Evolutionary conservation across 2,329 filamentous ascomycete genomes (phyloP), one percentile per base, ranked within the genome.

Genomic region (Alternaria gansuensis): DNA sequence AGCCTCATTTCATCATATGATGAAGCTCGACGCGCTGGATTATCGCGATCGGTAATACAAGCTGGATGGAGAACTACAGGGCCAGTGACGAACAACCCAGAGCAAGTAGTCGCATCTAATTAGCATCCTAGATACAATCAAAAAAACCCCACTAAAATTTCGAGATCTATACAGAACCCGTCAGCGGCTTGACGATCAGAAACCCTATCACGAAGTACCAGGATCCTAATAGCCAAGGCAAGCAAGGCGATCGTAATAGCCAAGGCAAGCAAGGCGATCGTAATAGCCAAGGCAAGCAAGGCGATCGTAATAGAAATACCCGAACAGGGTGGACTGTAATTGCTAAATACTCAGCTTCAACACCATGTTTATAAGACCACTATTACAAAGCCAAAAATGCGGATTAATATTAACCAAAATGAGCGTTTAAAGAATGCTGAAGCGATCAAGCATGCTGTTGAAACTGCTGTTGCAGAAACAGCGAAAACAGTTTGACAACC

Each of bases 211-310:
- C 51, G 29, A 23, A 37, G 28, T 11, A 37, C 51, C 17, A n/a
- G 51, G 31, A 26, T 51, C 4, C n/a, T 51, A 21, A 24, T 54
- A 24, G 39, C 8, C 40, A 54, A 54, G 24, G 51, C 40, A 34
- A 21, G 41, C 31, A 54, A 54, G 40, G 51, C 40, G 4, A 36
- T 54, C 23, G 14, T 40, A 36, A n/a, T 13, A n/a, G 40, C 51
- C 24, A 46, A 54, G 24, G 51, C 40, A 34, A 21, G 41, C 31
- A 54, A 54, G 40, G 51, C 40, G 4, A 36, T 54, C 23, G 14
- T 40, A 36, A n/a, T 13, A n/a, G 40, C 51, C 24, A 46, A 54
- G 24, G 51, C 40, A 34, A 21, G 41, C 31, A 54, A 54, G 40
- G 51, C 40, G 4, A 36, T 54, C 23, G 14, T 40, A 36, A n/a